Evolutionary conservation across 352 stramenopile species (phyloP).

Genomic region (Phytophthora fragariae): DNA sequence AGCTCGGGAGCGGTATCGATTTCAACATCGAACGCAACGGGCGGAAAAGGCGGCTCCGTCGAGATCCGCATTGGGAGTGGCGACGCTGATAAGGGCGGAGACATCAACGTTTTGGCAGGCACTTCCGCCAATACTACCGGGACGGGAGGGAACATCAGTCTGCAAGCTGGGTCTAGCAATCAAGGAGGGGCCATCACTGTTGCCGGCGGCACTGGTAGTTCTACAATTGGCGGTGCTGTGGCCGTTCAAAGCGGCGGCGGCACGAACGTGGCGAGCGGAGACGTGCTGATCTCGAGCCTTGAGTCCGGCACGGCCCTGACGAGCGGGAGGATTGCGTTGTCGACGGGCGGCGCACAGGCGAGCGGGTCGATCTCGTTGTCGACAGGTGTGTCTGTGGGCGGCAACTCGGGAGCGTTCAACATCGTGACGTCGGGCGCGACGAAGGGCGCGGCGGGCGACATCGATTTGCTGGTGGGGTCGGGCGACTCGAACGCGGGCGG

Average conservation of each 20-base stretch:
- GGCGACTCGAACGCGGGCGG: background rate
- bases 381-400: constrained; percentile 11
- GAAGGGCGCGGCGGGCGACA: constrained; percentile 1
- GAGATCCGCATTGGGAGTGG: no score
- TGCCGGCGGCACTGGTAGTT: constrained; percentile 4
- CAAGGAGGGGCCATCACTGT: background rate
- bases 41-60: no score
- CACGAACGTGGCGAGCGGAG: constrained; percentile 14
- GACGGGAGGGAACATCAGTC: no score
- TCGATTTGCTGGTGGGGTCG: constrained; percentile 9
- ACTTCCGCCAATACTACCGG: no score
- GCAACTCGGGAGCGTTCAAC: constrained; percentile 7
- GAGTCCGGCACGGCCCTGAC: background rate
- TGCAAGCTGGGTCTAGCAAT: background rate
- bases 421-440: constrained; percentile 11
- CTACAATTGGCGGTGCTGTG: constrained; percentile 21
- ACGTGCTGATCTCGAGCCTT: constrained; percentile 21
- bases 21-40: no score
- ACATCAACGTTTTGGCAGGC: no score
- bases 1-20: no score
- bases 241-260: constrained; percentile 31
- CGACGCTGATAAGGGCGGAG: no score
- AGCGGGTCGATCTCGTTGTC: constrained; percentile 6
- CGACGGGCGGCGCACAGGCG: constrained; percentile 1
- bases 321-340: constrained; percentile 14